A percentile compares a stretch with the other conserved stretches of the same genome.
Evolutionary conservation across 805 yeast genomes (phyloP).

Genomic region (Candida xiaguanensis): DNA sequence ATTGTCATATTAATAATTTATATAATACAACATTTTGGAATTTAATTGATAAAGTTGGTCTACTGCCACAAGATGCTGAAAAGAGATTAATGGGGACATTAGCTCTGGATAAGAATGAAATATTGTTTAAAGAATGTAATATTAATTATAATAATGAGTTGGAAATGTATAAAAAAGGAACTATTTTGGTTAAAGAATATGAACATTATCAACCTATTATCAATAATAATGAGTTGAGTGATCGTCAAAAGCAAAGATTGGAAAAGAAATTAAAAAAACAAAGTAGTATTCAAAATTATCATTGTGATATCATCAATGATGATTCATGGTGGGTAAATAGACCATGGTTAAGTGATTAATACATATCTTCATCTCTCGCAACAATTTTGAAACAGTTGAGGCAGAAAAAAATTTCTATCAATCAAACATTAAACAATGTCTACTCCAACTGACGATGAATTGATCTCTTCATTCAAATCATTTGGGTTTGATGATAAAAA

Average conservation of each 20-base stretch:
- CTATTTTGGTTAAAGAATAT: constrained; percentile 52
- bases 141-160: constrained; percentile 90
- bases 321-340: constrained; percentile 54
- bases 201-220: constrained; percentile 13
- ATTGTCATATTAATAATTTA: constrained; percentile 91
- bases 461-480: constrained; percentile 32
- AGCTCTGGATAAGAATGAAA: constrained; percentile 83
- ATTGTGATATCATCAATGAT: constrained; percentile 62
- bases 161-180: constrained; percentile 85
- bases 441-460: constrained; percentile 19
- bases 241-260: constrained; percentile 48
- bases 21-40: constrained; percentile 94
- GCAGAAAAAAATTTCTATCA: neutral
- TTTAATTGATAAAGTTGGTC: constrained; percentile 53
- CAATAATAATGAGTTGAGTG: constrained; percentile 13
- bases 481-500: constrained; percentile 73
- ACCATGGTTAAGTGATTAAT: constrained; percentile 27
- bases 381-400: neutral
- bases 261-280: constrained; percentile 46
- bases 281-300: constrained; percentile 42
- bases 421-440: constrained; percentile 1
- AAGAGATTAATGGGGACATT: constrained; percentile 70
- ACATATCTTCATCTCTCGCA: too few relatives aligned
- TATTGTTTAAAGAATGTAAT: constrained; percentile 70
- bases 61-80: constrained; percentile 81